A percentile compares a stretch with the other conserved stretches of the same genome.
phyloP scores from a whole-genome alignment of 495 filamentous ascomycete genomes.

The Neurospora sp. region DNA sequence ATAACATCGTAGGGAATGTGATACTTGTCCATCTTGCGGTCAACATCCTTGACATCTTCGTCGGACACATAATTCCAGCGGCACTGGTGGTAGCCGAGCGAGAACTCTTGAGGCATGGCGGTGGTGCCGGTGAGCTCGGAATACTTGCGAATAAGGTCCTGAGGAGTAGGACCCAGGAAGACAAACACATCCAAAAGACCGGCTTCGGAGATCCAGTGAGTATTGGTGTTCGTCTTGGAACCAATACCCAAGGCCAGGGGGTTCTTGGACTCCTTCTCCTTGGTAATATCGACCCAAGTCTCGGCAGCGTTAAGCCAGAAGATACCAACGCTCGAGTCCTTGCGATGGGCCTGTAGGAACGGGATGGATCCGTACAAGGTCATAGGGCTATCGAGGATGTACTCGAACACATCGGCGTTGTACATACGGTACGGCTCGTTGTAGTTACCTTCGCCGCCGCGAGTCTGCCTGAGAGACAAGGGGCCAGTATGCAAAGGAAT shows the following conservation, averaged over 20 bases:
- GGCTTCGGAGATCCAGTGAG: slow-evolving; percentile 93
- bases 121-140: slow-evolving; percentile 91
- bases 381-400: slow-evolving; percentile 94
- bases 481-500: slow-evolving; percentile 91
- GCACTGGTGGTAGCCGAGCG: slow-evolving; percentile 92
- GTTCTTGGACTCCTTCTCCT: slow-evolving; percentile 63
- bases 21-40: slow-evolving; percentile 88
- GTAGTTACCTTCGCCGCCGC: slow-evolving; percentile 77
- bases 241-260: slow-evolving; percentile 63
- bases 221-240: slow-evolving; percentile 65
- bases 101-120: slow-evolving; percentile 80
- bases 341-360: slow-evolving; percentile 92
- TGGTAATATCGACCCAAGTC: slow-evolving; percentile 93
- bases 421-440: slow-evolving; percentile 90
- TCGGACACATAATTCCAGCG: slow-evolving; percentile 98
- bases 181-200: slow-evolving; percentile 88
- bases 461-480: slow-evolving; percentile 77
- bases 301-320: slow-evolving; percentile 98
- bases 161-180: slow-evolving; percentile 78
- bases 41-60: slow-evolving; percentile 91
- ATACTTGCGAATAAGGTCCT: slow-evolving; percentile 70
- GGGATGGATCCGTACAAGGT: slow-evolving; percentile 95
- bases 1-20: slow-evolving; percentile 97
- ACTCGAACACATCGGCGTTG: slow-evolving; percentile 96
- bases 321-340: slow-evolving; percentile 88